Base-by-base conservation (phyloP, 208 protist species). In the Crithidia thermophila region DNA sequence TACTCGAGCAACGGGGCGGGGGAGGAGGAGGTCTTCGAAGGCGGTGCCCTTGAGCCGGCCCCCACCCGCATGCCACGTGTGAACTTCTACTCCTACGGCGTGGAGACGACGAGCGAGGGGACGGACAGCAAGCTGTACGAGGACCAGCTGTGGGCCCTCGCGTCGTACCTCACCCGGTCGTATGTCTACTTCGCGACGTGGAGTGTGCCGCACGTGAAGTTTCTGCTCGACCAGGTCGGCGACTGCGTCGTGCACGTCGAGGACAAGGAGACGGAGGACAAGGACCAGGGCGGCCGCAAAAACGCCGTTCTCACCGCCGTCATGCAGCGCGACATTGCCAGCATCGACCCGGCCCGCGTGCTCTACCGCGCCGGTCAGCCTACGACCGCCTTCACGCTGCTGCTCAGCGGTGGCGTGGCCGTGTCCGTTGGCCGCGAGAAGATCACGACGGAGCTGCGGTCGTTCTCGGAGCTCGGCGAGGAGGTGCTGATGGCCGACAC, bases 41-140 rank as follows among this genome's bases (percentile, higher is more conserved):
- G 42, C 36, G 59, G 20, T 4, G n/a, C 23, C 23, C 33, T 75
- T 13, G 39, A 55, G 28, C 30, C 50, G 1, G 21, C 49, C 1
- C 60, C 61, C 20, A 37, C 51, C 16, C 66, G 65, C 14, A 57
- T 49, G 42, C 84, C 85, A 25, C 82, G 81, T 11, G 81, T 90
- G 8, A 94, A 94, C 58, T 88, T 94, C 39, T 94, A 87, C 67
- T 94, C 88, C 21, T 94, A 88, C 58, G 47, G 66, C 27, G 57
- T 81, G 16, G 28, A 72, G 49, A 23, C 37, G 11, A 36, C 18
- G 4, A 4, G 31, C 4, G 55, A 61, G 21, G 73, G 37, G 16
- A 57, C 27, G 28, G 49, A 51, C 25, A 62, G 56, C 16, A 3
- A 14, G 49, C 59, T 94, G 31, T 79, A 72, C 4, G 79, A 86